phyloP scores from a whole-genome alignment of 257 asterid species.

The Fraxinus anomala region DNA sequence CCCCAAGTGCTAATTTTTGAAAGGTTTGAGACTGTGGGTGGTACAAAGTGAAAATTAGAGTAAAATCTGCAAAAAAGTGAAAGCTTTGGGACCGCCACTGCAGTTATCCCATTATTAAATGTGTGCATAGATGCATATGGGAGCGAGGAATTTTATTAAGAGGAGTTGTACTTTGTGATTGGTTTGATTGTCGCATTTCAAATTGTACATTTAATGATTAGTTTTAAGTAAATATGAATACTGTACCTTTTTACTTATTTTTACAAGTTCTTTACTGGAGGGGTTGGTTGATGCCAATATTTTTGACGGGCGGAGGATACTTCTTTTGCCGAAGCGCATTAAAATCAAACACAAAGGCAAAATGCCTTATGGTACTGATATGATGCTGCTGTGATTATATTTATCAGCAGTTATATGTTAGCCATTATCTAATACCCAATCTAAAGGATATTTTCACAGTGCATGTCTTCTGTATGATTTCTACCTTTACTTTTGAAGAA shows the following conservation, averaged over 20 bases:
- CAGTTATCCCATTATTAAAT: too few species aligned
- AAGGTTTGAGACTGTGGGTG: too few species aligned
- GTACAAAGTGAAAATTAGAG: too few species aligned
- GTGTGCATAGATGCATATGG: too few species aligned
- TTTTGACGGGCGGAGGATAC: background rate
- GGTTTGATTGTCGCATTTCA: background rate
- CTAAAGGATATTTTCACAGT: background rate
- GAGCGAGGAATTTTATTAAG: background rate
- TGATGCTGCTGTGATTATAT: background rate
- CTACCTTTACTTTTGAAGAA: background rate
- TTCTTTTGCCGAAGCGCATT: background rate
- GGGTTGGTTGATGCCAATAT: background rate
- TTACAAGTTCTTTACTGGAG: background rate
- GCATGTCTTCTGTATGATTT: background rate
- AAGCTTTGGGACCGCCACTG: too few species aligned
- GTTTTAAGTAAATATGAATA: background rate
- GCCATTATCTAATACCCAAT: background rate
- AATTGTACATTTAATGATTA: background rate
- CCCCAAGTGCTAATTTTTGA: too few species aligned
- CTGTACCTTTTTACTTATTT: too few species aligned
- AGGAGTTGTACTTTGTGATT: too few species aligned
- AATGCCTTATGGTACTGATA: background rate
- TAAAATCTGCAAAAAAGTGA: too few species aligned
- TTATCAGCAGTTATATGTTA: background rate
- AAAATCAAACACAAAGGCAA: background rate